These are phyloP conservation scores for Pythium monospermum DNA, from an alignment of 352 stramenopile genomes.

Conservation along the genomic window DNA sequence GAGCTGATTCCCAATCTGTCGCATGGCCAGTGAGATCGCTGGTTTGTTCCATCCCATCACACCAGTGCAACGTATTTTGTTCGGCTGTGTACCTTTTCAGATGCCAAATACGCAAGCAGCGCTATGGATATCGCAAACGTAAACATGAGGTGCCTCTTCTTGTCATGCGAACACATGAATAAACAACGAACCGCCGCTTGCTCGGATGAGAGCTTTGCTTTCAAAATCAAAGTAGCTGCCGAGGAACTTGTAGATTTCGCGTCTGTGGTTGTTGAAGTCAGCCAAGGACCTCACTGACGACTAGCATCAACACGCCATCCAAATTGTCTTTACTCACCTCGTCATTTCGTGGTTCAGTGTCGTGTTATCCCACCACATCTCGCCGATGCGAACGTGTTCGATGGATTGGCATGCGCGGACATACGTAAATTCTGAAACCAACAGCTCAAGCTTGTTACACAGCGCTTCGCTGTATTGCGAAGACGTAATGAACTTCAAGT, in stretches of 20 bases:
- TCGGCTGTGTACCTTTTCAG: slow-evolving; percentile 56
- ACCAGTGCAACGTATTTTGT: too few species aligned
- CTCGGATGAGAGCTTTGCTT: slow-evolving; percentile 62
- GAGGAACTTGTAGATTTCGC: slow-evolving; percentile 59
- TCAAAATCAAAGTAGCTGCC: slow-evolving; percentile 82
- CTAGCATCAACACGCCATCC: too few species aligned
- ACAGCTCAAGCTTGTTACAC: too few species aligned
- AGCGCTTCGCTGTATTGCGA: too few species aligned
- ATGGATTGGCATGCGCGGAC: slow-evolving; percentile 67
- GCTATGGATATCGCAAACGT: too few species aligned
- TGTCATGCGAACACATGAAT: too few species aligned
- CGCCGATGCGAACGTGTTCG: slow-evolving; percentile 55
- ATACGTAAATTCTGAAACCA: slow-evolving; percentile 83
- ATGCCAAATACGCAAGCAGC: slow-evolving; percentile 56
- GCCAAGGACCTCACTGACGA: too few species aligned
- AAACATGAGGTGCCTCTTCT: too few species aligned
- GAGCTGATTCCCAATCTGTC: slow-evolving; percentile 78
- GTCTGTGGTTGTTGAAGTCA: slow-evolving; percentile 20
- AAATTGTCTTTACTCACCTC: slow-evolving; percentile 5
- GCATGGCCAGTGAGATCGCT: background rate
- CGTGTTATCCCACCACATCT: slow-evolving; percentile 24
- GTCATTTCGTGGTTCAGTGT: slow-evolving; percentile 23
- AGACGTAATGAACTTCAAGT: background rate
- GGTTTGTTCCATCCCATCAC: too few species aligned
- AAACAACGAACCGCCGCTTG: slow-evolving; percentile 59